Conservation (phyloP, 2,329 filamentous ascomycete species). For the Ophidiomyces ophidiicola region DNA sequence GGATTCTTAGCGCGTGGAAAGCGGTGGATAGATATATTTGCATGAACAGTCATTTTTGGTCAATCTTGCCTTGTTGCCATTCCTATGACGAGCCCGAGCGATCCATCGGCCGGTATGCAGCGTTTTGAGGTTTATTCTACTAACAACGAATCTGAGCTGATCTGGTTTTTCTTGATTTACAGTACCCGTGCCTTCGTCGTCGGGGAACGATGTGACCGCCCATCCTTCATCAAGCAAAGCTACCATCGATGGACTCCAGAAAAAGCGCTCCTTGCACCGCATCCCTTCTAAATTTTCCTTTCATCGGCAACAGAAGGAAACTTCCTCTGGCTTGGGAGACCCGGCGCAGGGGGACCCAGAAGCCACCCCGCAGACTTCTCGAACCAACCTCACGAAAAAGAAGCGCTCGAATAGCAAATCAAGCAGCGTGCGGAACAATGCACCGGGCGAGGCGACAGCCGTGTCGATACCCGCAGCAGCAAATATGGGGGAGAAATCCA, state of each 20-base stretch:
- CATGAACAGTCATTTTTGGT: too few relatives aligned
- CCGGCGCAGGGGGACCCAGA: conserved; percentile 32
- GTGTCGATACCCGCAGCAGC: conserved; percentile 21
- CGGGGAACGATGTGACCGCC: conserved; percentile 4
- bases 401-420: conserved; percentile 54
- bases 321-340: conserved; percentile 25
- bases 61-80: too few relatives aligned
- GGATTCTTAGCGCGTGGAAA: too few relatives aligned
- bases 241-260: conserved; percentile 23
- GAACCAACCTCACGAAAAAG: conserved; percentile 26
- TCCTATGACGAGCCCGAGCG: too few relatives aligned
- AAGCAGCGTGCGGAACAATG: conserved; percentile 39
- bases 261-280: conserved; percentile 27
- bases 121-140: too few relatives aligned
- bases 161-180: background rate
- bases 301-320: conserved; percentile 26
- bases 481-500: conserved; percentile 24
- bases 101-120: too few relatives aligned
- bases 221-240: conserved; percentile 5
- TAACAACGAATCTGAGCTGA: conserved; percentile 1
- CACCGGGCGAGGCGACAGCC: conserved; percentile 17
- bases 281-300: conserved; percentile 31
- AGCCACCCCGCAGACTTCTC: conserved; percentile 46
- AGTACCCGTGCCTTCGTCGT: conserved; percentile 8
- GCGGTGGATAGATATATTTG: too few relatives aligned